A percentile compares a stretch with the other conserved stretches of the same genome.
phyloP scores from a whole-genome alignment of 192 early-diverging fungal genomes.

The Coemansia sp. region DNA sequence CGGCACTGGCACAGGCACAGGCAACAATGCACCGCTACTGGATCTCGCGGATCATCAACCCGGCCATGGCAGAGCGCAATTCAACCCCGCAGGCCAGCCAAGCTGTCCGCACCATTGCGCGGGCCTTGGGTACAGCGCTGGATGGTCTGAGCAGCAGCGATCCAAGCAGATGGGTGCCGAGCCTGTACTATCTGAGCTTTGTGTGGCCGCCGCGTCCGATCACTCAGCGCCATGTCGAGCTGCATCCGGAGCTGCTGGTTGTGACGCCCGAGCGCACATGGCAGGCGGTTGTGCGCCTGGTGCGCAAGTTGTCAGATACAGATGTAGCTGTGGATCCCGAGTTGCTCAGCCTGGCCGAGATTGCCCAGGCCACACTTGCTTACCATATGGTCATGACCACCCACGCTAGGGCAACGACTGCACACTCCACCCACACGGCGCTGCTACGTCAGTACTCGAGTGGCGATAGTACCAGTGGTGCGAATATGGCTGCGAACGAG shows the following conservation, averaged over 20 bases:
- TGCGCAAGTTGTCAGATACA: background rate
- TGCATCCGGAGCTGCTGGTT: slow-evolving; percentile 13
- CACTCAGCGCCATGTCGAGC: slow-evolving; percentile 17
- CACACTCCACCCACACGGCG: slow-evolving; percentile 1
- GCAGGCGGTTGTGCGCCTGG: slow-evolving; percentile 18
- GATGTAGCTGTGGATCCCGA: slow-evolving; percentile 1
- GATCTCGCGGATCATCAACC: slow-evolving; percentile 17
- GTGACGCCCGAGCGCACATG: slow-evolving; percentile 41
- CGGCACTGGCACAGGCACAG: slow-evolving; percentile 16
- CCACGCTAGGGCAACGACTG: slow-evolving; percentile 3
- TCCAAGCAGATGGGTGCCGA: slow-evolving; percentile 5
- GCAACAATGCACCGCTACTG: slow-evolving; percentile 34
- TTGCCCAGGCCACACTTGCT: slow-evolving; percentile 17
- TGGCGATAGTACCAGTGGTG: background rate
- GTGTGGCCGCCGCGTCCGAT: slow-evolving; percentile 38
- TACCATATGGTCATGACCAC: slow-evolving; percentile 26
- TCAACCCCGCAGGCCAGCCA: slow-evolving; percentile 13
- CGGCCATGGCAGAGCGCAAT: slow-evolving; percentile 22
- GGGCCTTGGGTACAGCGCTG: slow-evolving; percentile 7
- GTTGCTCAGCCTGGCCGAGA: slow-evolving; percentile 5
- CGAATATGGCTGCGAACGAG: slow-evolving; percentile 12
- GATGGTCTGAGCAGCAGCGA: slow-evolving; percentile 2
- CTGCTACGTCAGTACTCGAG: slow-evolving; percentile 9
- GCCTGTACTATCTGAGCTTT: slow-evolving; percentile 37
- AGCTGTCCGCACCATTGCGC: slow-evolving; percentile 16